Evolutionary conservation across 2,329 filamentous ascomycete genomes (phyloP).

Genomic region (Orbilia ellipsospora): DNA sequence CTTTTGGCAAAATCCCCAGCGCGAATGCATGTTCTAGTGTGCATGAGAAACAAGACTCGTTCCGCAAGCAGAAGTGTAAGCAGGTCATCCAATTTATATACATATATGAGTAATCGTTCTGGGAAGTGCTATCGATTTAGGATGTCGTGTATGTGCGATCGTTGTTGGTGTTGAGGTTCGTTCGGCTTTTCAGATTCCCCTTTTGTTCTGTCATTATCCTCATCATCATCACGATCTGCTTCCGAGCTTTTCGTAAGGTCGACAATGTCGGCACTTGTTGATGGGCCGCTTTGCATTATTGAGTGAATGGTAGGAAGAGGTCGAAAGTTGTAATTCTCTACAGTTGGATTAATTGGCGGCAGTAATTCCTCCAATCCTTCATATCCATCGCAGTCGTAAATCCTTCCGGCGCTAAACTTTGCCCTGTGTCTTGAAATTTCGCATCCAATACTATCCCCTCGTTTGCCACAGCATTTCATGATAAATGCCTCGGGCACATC

Average conservation of each 20-base stretch:
- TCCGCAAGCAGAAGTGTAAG: too few relatives aligned
- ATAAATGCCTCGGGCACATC: slow-evolving; percentile 24
- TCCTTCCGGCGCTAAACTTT: background rate
- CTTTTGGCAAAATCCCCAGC: background rate
- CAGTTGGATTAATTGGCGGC: background rate
- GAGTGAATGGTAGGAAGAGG: background rate
- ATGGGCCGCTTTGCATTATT: background rate
- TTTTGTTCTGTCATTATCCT: too few relatives aligned
- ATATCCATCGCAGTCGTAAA: background rate
- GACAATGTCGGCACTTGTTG: background rate
- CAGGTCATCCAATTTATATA: too few relatives aligned
- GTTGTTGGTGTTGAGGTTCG: too few relatives aligned
- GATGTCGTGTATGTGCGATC: too few relatives aligned
- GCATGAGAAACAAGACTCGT: too few relatives aligned
- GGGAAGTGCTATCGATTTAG: too few relatives aligned
- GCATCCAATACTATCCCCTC: slow-evolving; percentile 31
- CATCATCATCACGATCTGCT: too few relatives aligned
- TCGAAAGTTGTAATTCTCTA: background rate
- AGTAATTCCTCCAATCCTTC: background rate
- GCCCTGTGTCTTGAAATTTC: slow-evolving; percentile 9
- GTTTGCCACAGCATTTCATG: slow-evolving; percentile 23
- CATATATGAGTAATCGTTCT: too few relatives aligned
- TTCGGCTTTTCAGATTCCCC: too few relatives aligned
- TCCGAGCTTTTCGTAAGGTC: background rate
- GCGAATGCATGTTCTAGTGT: too few relatives aligned